phyloP scores from a whole-genome alignment of 371 early-diverging fungal genomes.

The Synchytrium microbalum region DNA sequence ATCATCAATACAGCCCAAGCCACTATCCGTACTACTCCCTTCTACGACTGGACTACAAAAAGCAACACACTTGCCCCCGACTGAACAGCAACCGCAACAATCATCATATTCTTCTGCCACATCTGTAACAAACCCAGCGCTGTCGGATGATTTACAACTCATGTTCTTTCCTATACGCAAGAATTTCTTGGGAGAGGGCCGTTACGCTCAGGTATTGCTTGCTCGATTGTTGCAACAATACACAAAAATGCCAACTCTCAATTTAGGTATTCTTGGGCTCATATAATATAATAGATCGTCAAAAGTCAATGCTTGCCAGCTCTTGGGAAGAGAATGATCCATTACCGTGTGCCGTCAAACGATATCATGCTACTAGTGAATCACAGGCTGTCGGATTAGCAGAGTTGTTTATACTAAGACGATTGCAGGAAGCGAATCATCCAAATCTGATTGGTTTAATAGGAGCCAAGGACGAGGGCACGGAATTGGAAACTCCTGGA shows the following conservation, averaged over 20 bases:
- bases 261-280: too few species aligned
- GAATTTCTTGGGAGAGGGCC: conserved; percentile 51
- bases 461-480: conserved; percentile 32
- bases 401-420: conserved; percentile 36
- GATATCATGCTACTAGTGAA: conserved; percentile 36
- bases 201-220: conserved; percentile 46
- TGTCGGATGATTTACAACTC: conserved; percentile 28
- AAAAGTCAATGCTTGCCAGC: too few species aligned
- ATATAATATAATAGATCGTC: too few species aligned
- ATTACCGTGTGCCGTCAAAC: conserved; percentile 48
- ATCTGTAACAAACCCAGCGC: too few species aligned
- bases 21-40: too few species aligned
- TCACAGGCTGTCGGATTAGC: conserved; percentile 37
- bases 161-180: conserved; percentile 34
- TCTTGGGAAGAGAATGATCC: conserved; percentile 4
- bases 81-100: too few species aligned
- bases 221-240: conserved; percentile 27
- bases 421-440: too few species aligned
- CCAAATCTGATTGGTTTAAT: conserved; percentile 32
- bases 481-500: too few species aligned
- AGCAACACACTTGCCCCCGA: too few species aligned
- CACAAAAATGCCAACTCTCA: conserved; percentile 9
- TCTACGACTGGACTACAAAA: too few species aligned
- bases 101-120: too few species aligned
- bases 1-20: too few species aligned